Evolutionary conservation across 148 eudicot species (phyloP).

Genomic region (Talinum fruticosum): DNA sequence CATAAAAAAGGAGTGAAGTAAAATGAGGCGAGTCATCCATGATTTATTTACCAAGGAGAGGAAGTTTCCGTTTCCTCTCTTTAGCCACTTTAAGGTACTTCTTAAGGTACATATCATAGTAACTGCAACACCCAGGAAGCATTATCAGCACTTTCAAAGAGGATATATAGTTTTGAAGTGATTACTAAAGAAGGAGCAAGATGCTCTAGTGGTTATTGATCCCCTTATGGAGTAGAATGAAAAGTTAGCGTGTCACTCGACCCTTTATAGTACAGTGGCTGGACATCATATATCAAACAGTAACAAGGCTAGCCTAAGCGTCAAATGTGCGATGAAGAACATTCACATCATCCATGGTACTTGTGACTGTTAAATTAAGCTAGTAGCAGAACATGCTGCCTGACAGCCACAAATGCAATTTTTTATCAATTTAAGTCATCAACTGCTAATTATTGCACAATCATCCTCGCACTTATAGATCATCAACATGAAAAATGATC

Average conservation of each 20-base stretch:
- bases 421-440: background rate
- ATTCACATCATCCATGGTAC: background rate
- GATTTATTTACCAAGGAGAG: constrained; percentile 22
- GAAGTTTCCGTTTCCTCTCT: constrained; percentile 24
- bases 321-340: background rate
- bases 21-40: background rate
- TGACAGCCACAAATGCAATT: background rate
- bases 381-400: background rate
- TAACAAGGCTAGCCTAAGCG: background rate
- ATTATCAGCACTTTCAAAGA: background rate
- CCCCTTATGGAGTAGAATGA: background rate
- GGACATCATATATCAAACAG: background rate
- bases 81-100: constrained; percentile 17
- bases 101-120: constrained; percentile 29
- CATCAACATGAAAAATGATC: background rate
- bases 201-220: background rate
- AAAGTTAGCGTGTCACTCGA: background rate
- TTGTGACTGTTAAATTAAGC: background rate
- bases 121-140: constrained; percentile 15
- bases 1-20: background rate
- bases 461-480: background rate
- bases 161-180: background rate
- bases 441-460: background rate
- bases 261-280: background rate
- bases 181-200: background rate